Evolutionary conservation across 768 basidiomycete species (phyloP).

Genomic region (Clitopilus passeckerianus): DNA sequence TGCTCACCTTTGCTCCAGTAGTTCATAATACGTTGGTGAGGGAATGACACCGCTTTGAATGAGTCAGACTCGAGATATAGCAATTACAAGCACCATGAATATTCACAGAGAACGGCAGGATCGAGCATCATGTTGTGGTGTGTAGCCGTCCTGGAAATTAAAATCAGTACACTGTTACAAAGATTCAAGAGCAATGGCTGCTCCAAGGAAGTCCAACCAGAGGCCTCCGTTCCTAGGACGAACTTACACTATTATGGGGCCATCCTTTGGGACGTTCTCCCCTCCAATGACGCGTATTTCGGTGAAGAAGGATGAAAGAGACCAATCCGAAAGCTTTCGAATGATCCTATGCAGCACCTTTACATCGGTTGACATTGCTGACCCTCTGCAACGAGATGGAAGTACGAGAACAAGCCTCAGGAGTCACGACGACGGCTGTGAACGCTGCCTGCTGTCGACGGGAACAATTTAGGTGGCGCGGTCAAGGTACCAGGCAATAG

Average conservation of each 20-base stretch:
- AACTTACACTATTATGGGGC: conserved; percentile 91
- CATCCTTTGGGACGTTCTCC: conserved; percentile 82
- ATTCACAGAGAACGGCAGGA: conserved; percentile 71
- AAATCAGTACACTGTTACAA: not conserved
- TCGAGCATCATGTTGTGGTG: conserved; percentile 98
- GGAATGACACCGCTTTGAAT: conserved; percentile 72
- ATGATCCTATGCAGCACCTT: conserved; percentile 65
- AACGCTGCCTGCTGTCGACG: not conserved
- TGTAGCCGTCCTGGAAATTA: conserved; percentile 59
- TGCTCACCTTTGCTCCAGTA: conserved; percentile 88
- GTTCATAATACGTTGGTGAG: conserved; percentile 76
- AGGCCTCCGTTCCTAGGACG: not conserved
- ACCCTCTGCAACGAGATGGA: not conserved
- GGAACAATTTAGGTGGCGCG: not conserved
- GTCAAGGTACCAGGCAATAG: not conserved
- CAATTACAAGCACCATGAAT: not conserved
- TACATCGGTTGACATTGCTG: conserved; percentile 26
- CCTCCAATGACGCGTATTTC: conserved; percentile 82
- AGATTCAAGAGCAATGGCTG: not conserved
- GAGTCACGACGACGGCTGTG: not conserved
- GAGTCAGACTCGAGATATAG: not conserved
- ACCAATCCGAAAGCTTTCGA: conserved; percentile 64
- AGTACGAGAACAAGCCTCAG: not conserved
- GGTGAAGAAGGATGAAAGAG: conserved; percentile 83
- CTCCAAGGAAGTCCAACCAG: not conserved